Evolutionary conservation across 2,329 filamentous ascomycete genomes (phyloP).

Genomic region (Scedosporium aurantiacum): DNA sequence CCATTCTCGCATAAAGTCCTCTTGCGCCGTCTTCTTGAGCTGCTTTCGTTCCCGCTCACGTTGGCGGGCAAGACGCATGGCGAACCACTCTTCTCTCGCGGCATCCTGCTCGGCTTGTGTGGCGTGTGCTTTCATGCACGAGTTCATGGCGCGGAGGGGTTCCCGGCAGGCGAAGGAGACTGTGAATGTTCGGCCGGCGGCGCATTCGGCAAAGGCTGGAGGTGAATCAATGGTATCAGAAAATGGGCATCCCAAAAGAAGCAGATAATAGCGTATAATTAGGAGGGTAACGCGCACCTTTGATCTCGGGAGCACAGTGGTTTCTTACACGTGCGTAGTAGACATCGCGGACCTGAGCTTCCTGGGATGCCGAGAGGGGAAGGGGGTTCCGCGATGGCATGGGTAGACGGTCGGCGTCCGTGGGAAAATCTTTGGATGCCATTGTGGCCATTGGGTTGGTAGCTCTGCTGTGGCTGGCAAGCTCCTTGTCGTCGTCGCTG

Average conservation of each 20-base stretch:
- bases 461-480: slow-evolving; percentile 10
- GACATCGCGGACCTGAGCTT: slow-evolving; percentile 69
- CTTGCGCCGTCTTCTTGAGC: slow-evolving; percentile 45
- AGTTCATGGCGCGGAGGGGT: slow-evolving; percentile 79
- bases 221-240: background rate
- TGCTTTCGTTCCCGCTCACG: slow-evolving; percentile 54
- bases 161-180: slow-evolving; percentile 77
- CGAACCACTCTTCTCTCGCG: slow-evolving; percentile 90
- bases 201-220: slow-evolving; percentile 84
- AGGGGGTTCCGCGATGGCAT: slow-evolving; percentile 65
- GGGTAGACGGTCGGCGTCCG: slow-evolving; percentile 16
- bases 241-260: background rate
- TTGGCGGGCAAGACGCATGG: slow-evolving; percentile 58
- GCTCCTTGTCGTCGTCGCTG: background rate
- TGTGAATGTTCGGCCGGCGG: slow-evolving; percentile 72
- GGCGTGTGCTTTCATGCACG: slow-evolving; percentile 80
- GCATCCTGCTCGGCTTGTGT: slow-evolving; percentile 77
- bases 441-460: slow-evolving; percentile 26
- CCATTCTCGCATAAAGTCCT: slow-evolving; percentile 56
- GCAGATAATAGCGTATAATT: background rate
- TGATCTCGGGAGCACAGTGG: slow-evolving; percentile 67
- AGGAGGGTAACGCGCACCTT: slow-evolving; percentile 37
- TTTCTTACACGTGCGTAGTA: slow-evolving; percentile 70
- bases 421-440: slow-evolving; percentile 25
- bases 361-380: slow-evolving; percentile 71